Evolutionary conservation across 2,329 filamentous ascomycete genomes (phyloP).

Genomic region (Fusarium sp.): DNA sequence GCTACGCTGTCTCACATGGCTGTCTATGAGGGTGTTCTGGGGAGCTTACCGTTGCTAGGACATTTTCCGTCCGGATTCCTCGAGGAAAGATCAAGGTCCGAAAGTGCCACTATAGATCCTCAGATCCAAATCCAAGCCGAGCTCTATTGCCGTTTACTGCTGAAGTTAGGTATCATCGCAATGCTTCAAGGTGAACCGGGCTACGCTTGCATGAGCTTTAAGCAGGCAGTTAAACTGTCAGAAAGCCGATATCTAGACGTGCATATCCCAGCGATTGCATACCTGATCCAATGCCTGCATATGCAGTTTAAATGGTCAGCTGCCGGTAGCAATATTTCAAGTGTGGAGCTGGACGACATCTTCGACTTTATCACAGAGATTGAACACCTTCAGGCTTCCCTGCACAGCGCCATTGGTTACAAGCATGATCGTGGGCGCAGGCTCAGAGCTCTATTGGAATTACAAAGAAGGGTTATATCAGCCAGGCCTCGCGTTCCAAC

Average conservation of each 20-base stretch:
- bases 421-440: background rate
- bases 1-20: background rate
- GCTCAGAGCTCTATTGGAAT: background rate
- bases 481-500: background rate
- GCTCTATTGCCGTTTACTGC: background rate
- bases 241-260: background rate
- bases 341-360: background rate
- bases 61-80: background rate
- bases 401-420: background rate
- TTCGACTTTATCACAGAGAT: background rate
- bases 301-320: background rate
- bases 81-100: background rate
- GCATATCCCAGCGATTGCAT: background rate
- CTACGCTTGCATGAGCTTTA: background rate
- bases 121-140: background rate
- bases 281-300: background rate
- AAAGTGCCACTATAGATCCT: background rate
- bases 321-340: background rate
- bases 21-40: background rate
- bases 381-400: background rate
- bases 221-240: background rate
- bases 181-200: background rate
- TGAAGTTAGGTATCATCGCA: background rate
- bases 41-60: background rate
- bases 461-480: background rate